These are phyloP conservation scores for Leccinum subgranulosum DNA, from an alignment of 768 basidiomycete genomes.

Conservation along the genomic window DNA sequence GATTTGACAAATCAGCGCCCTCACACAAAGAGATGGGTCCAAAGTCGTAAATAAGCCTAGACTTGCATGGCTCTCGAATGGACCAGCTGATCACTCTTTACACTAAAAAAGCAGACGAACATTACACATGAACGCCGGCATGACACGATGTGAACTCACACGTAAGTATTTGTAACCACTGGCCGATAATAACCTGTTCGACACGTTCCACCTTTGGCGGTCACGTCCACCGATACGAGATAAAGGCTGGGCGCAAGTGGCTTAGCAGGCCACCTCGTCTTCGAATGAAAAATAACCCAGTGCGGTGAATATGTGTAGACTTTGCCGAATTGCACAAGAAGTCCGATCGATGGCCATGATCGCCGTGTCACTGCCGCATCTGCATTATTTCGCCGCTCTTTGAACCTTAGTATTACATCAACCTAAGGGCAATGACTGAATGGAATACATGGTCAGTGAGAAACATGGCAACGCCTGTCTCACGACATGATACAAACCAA, in stretches of 20 bases:
- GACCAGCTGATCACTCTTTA: conserved; percentile 6
- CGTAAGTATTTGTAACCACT: conserved; percentile 8
- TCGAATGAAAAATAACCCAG: conserved; percentile 26
- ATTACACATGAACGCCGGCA: not conserved
- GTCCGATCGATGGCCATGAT: conserved; percentile 22
- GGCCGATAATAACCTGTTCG: conserved; percentile 2
- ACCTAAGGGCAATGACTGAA: conserved; percentile 2
- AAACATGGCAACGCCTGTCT: not conserved
- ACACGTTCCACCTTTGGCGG: conserved; percentile 5
- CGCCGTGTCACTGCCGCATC: conserved; percentile 14
- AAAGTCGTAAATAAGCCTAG: not conserved
- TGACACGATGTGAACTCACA: conserved; percentile 3
- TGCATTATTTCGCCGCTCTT: conserved; percentile 12
- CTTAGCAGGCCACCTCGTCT: conserved; percentile 11
- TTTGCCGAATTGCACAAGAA: conserved; percentile 13
- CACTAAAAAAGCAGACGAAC: conserved; percentile 5
- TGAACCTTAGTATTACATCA: conserved; percentile 14
- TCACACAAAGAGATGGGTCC: conserved; percentile 2
- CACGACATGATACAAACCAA: not conserved
- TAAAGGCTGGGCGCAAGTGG: conserved; percentile 1
- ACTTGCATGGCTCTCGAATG: not conserved
- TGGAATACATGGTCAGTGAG: not conserved
- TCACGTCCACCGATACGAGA: conserved; percentile 15
- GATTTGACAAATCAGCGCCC: not conserved
- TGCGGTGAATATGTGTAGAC: conserved; percentile 10